These are phyloP conservation scores for Funneliformis caledonium DNA, from an alignment of 371 early-diverging fungal species.

Conservation along the genomic window DNA sequence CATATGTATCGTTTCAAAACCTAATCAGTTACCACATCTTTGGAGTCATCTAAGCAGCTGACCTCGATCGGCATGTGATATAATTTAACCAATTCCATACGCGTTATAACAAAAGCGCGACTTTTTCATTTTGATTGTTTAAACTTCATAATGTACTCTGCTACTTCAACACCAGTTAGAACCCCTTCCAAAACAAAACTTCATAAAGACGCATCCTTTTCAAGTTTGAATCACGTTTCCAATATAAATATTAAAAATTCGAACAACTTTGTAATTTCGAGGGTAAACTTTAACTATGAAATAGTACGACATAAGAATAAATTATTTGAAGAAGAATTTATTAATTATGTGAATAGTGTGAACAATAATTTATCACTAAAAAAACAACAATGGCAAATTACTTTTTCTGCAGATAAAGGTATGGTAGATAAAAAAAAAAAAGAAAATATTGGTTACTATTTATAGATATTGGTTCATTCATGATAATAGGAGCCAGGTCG, in stretches of 20 bases:
- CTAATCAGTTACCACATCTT: background rate
- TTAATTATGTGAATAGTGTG: background rate
- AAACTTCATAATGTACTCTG: background rate
- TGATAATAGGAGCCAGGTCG: background rate
- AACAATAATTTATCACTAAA: constrained; percentile 3
- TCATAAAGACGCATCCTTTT: background rate
- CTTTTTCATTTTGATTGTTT: background rate
- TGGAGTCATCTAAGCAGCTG: no score
- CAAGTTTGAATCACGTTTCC: background rate
- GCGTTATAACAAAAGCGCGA: background rate
- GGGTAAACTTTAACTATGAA: constrained; percentile 1
- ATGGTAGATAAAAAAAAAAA: background rate
- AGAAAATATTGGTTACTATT: background rate
- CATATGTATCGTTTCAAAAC: background rate
- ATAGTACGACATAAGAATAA: background rate
- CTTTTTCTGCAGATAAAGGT: constrained; percentile 3
- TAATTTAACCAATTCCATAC: background rate
- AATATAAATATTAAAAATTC: background rate
- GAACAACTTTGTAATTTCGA: background rate
- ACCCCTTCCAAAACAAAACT: background rate
- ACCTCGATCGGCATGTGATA: no score
- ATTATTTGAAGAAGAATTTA: constrained; percentile 6
- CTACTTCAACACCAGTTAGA: background rate
- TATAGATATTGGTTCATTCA: background rate
- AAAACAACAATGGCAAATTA: constrained; percentile 33